These are phyloP conservation scores for Blastobotrys illinoisensis DNA, from an alignment of 1,139 yeast species.

Conservation along the genomic window DNA sequence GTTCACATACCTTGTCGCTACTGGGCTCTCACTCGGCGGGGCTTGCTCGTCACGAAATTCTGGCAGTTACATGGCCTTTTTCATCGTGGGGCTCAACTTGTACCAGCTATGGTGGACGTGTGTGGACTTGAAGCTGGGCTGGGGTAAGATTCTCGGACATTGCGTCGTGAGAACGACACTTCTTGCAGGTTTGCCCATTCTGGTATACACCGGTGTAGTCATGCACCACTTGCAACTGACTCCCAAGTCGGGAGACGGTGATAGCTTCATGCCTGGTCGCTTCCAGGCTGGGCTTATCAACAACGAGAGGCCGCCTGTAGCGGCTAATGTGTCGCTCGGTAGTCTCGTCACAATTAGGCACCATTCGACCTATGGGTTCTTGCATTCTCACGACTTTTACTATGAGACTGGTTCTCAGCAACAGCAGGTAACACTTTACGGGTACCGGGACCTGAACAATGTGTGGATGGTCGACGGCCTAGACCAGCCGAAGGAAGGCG, in stretches of 20 bases:
- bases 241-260: conserved; percentile 45
- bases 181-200: conserved; percentile 44
- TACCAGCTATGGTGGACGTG: conserved; percentile 50
- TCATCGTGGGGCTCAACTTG: conserved; percentile 42
- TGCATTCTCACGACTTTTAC: conserved; percentile 57
- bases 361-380: conserved; percentile 52
- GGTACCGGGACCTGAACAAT: conserved; percentile 49
- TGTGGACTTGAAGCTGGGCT: conserved; percentile 49
- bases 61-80: conserved; percentile 48
- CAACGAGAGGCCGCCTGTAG: conserved; percentile 37
- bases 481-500: conserved; percentile 12
- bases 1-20: conserved; percentile 38
- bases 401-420: conserved; percentile 53
- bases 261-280: conserved; percentile 48
- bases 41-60: conserved; percentile 47
- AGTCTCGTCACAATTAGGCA: conserved; percentile 65
- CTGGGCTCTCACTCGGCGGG: conserved; percentile 52
- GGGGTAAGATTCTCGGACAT: conserved; percentile 34
- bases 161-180: conserved; percentile 29
- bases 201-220: conserved; percentile 45
- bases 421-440: conserved; percentile 66
- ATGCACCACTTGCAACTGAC: conserved; percentile 47
- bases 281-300: conserved; percentile 50
- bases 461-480: conserved; percentile 59
- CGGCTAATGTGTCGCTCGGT: conserved; percentile 56